Percentiles rank a stretch among this genome's conserved stretches.
phyloP scores from a whole-genome alignment of 2,329 filamentous ascomycete species.

The Fusarium buxicola region DNA sequence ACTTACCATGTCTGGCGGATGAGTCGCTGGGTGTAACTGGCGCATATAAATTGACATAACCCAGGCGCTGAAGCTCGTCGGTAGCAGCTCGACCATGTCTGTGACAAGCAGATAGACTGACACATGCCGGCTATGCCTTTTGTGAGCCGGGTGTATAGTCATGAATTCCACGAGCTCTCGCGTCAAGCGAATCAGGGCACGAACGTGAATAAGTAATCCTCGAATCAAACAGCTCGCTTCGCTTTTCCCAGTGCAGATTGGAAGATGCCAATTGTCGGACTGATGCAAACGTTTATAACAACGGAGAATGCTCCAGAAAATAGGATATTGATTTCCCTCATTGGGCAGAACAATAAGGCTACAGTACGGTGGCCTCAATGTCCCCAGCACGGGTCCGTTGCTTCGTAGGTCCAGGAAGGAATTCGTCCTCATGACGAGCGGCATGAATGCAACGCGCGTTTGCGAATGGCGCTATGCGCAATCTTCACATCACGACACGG shows the following conservation, averaged over 20 bases:
- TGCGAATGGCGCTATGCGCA: constrained; percentile 1
- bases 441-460: background rate
- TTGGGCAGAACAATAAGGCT: background rate
- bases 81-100: constrained; percentile 38
- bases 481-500: background rate
- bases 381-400: background rate
- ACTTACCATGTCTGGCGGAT: constrained; percentile 33
- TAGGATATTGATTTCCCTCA: background rate
- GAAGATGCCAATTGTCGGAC: background rate
- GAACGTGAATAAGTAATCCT: constrained; percentile 2
- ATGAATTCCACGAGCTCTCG: constrained; percentile 34
- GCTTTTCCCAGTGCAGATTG: background rate
- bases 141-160: constrained; percentile 20
- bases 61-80: constrained; percentile 39
- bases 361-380: constrained; percentile 22
- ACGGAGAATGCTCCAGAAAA: background rate
- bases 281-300: constrained; percentile 20
- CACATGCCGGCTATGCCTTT: constrained; percentile 23
- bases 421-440: background rate
- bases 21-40: constrained; percentile 27
- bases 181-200: background rate
- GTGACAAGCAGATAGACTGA: constrained; percentile 16
- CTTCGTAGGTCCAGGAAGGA: background rate
- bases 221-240: constrained; percentile 3
- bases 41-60: constrained; percentile 38